Percentiles rank a stretch among this genome's conserved stretches.
phyloP scores from a whole-genome alignment of 2,329 filamentous ascomycete genomes.

The Ramularia collo-cygni region DNA sequence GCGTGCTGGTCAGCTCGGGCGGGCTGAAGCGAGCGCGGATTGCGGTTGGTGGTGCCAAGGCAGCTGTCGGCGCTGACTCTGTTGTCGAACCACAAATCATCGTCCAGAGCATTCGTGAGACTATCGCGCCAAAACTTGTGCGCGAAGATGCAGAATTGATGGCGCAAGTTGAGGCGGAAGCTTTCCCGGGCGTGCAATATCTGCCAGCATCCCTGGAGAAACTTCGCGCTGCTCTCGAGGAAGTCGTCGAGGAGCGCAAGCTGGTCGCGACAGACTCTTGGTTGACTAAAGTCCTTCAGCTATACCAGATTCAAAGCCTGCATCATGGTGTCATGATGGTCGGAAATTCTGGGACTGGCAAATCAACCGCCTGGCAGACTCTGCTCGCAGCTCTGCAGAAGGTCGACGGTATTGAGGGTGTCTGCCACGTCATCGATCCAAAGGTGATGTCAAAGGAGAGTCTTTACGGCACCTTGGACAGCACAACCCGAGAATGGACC shows the following conservation, averaged over 20 bases:
- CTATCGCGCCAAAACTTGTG: slow-evolving; percentile 95
- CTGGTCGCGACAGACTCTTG: slow-evolving; percentile 87
- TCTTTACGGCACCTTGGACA: slow-evolving; percentile 90
- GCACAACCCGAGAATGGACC: slow-evolving; percentile 97
- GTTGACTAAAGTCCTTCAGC: slow-evolving; percentile 94
- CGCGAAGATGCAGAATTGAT: slow-evolving; percentile 85
- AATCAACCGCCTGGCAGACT: slow-evolving; percentile 90
- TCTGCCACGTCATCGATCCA: slow-evolving; percentile 95
- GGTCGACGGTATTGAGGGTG: slow-evolving; percentile 85
- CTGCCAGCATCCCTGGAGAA: slow-evolving; percentile 78
- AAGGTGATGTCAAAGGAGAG: slow-evolving; percentile 99
- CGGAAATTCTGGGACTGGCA: slow-evolving; percentile 92
- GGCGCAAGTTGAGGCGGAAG: slow-evolving; percentile 70
- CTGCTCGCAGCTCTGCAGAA: slow-evolving; percentile 84
- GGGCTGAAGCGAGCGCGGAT: slow-evolving; percentile 85
- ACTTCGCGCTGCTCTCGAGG: slow-evolving; percentile 72
- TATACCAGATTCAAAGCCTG: slow-evolving; percentile 96
- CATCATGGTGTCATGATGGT: slow-evolving; percentile 99
- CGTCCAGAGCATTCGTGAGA: slow-evolving; percentile 96
- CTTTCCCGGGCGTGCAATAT: slow-evolving; percentile 91
- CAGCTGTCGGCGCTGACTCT: slow-evolving; percentile 51
- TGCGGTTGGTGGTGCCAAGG: slow-evolving; percentile 47
- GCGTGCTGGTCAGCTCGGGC: slow-evolving; percentile 95
- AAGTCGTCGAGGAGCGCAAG: slow-evolving; percentile 76
- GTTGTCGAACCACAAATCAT: slow-evolving; percentile 93